Evolutionary conservation across 805 yeast species (phyloP).

Genomic region (Candida xiaguanensis): DNA sequence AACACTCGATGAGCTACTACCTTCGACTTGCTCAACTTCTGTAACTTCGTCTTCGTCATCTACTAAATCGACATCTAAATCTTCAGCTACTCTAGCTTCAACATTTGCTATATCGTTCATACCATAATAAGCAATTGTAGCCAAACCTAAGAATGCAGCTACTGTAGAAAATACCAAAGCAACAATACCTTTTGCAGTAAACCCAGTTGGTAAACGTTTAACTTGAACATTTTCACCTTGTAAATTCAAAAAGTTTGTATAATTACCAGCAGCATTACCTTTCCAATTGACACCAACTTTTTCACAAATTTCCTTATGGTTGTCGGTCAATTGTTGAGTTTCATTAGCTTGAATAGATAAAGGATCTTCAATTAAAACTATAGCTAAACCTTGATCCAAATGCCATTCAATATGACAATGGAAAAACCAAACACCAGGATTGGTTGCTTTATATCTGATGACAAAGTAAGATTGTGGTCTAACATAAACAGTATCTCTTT

Average conservation of each 20-base stretch:
- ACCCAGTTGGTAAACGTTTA: slow-evolving; percentile 74
- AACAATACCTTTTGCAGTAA: slow-evolving; percentile 92
- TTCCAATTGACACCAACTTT: slow-evolving; percentile 45
- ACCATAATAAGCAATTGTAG: slow-evolving; percentile 78
- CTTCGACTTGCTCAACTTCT: slow-evolving; percentile 9
- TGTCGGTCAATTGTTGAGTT: slow-evolving; percentile 56
- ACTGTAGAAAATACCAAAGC: slow-evolving; percentile 89
- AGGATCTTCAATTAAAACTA: slow-evolving; percentile 71
- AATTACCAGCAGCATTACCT: slow-evolving; percentile 92
- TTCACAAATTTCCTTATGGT: slow-evolving; percentile 59
- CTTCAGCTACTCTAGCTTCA: slow-evolving; percentile 58
- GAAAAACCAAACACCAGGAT: slow-evolving; percentile 94
- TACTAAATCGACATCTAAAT: slow-evolving; percentile 47
- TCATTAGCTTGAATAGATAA: slow-evolving; percentile 36
- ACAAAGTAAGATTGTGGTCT: slow-evolving; percentile 67
- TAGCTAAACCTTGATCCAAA: slow-evolving; percentile 75
- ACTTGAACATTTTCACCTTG: slow-evolving; percentile 72
- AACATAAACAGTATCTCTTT: slow-evolving; percentile 69
- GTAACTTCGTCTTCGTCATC: slow-evolving; percentile 19
- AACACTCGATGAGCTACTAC: neutral
- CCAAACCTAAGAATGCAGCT: slow-evolving; percentile 80
- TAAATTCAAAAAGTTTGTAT: slow-evolving; percentile 61
- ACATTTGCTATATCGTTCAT: slow-evolving; percentile 72
- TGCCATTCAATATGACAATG: slow-evolving; percentile 92
- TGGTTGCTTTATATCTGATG: slow-evolving; percentile 73